A percentile compares a stretch with the other conserved stretches of the same genome.
Evolutionary conservation across 1,284 basidiomycete genomes (phyloP).

Genomic region (Fistulina hepatica): DNA sequence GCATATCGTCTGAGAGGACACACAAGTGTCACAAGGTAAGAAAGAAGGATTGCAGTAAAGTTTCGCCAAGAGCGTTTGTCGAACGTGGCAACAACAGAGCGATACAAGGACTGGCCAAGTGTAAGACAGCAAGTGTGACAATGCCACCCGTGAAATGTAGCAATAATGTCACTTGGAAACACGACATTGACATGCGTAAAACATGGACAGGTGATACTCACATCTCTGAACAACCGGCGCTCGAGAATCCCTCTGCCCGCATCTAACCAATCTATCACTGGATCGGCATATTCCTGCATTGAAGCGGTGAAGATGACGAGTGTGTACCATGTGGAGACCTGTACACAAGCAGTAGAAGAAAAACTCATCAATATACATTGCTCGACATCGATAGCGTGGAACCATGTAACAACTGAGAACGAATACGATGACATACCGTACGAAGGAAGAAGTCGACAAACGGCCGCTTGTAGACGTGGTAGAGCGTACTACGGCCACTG

Average conservation of each 20-base stretch:
- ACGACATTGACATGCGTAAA: neutral
- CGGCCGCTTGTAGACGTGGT: slow-evolving; percentile 98
- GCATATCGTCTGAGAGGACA: too few relatives aligned
- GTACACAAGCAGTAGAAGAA: slow-evolving; percentile 11
- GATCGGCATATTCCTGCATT: slow-evolving; percentile 98
- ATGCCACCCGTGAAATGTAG: slow-evolving; percentile 6
- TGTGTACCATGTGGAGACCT: slow-evolving; percentile 98
- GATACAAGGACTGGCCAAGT: too few relatives aligned
- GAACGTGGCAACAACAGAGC: too few relatives aligned
- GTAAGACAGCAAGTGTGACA: slow-evolving; percentile 8
- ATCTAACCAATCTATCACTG: slow-evolving; percentile 99
- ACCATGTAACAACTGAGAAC: slow-evolving; percentile 1
- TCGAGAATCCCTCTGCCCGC: slow-evolving; percentile 85
- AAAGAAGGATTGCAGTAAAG: too few relatives aligned
- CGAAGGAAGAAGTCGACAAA: slow-evolving; percentile 94
- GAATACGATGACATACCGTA: slow-evolving; percentile 50
- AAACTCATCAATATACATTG: too few relatives aligned
- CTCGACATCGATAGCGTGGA: too few relatives aligned
- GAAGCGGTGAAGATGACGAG: slow-evolving; percentile 98
- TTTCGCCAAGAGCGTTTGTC: too few relatives aligned
- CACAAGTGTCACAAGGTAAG: too few relatives aligned
- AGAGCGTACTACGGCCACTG: slow-evolving; percentile 81
- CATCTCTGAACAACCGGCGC: slow-evolving; percentile 87
- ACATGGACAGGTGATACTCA: slow-evolving; percentile 26
- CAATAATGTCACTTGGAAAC: neutral